Evolutionary conservation across 2,329 filamentous ascomycete genomes (phyloP), one percentile per base, ranked within the genome.

Genomic region (Xylaria sp.): DNA sequence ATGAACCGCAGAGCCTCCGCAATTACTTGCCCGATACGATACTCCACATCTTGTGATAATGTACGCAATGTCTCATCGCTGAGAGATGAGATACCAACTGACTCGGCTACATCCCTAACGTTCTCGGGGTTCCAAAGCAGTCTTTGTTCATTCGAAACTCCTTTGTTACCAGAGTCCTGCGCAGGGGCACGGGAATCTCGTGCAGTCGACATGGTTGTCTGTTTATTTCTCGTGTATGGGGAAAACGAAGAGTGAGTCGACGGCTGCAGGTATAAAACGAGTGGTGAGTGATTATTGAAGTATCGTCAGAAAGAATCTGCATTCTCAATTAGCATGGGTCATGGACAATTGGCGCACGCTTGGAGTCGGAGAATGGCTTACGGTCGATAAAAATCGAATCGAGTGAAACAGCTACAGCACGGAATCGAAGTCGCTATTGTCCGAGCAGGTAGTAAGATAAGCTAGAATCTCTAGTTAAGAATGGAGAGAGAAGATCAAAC

Each of bases 1-100:
- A 99, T 99, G 79, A 96, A 96, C 77, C 97, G 96, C 74, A 98
- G 85, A 2, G 94, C 92, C 81, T 98, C 95, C 74, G 97, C 91
- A 70, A 99, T 89, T 70, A 98, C 93, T 80, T 97, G 94, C 51
- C 93, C 92, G 73, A 99, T 88, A 67, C 96, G 92, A 78, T 96
- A 99, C 81, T 99, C 96, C 71, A 97, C 93, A 77, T 99, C 96
- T 77, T 96, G 93, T 10, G 94, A 91, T 50, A 99, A 87, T 65
- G 93, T 90, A 68, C 96, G 92, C 51, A 94, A 89, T 25, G 96
- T 92, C 69, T 98, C 95, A 67, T 97, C 93, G 77, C 88, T 89
- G 50, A 98, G 86, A 61, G 88, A 86, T 73, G 87, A 84, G 73
- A 99, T 94, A 65, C 96, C 96, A 54, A 98, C 92, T 1, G 96